Evolutionary conservation across 2,329 filamentous ascomycete genomes (phyloP), one percentile per base, ranked within the genome.

Genomic region (Penicillium paneum): DNA sequence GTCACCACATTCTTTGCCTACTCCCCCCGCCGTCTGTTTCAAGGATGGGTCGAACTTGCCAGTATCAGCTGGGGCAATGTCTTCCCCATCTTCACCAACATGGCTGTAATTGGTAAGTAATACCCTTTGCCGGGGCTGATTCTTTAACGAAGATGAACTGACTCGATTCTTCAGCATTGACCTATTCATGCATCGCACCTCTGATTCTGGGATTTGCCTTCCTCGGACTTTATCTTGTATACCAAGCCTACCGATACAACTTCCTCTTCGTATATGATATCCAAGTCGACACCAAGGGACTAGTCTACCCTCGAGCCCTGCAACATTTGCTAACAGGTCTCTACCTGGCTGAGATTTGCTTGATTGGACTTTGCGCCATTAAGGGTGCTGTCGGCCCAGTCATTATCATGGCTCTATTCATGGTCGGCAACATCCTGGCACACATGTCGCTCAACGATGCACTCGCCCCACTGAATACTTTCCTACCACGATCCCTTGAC

Each of bases 241-340:
- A 96, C 69, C 77, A 93, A 50, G 89, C 91, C 35, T 96, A 91
- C 79, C 84, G 90, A 34, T 96, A 97, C 79, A 96, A 96, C 67
- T 78, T 96, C 49, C 81, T 97, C 48, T 97, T 90, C 71, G 91
- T 96, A 6, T 88, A 88, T 52, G 88, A 94, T 69, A 85, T 88
- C 13, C 78, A 84, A 55, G 84, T 95, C 67, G 91, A 97, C 68
- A 96, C 90, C 40, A 91, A 94, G 66, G 92, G 93, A 2, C 81
- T 95, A 2, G 88, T 93, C 60, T 97, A 97, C 68, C 89, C 91
- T 0, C 85, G 87, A 13, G 91, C 91, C 0, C 78, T 97, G 19
- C 86, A 94, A 69, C 92, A 97, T 59, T 82, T 96, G 34, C 82
- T 95, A 36, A 87, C 86, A 0, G 91, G 93, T 12, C 74, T 96